A percentile compares a stretch with the other conserved stretches of the same genome.
Conservation (phyloP, 306 rosid genomes). For the Prunus fruticosa region DNA sequence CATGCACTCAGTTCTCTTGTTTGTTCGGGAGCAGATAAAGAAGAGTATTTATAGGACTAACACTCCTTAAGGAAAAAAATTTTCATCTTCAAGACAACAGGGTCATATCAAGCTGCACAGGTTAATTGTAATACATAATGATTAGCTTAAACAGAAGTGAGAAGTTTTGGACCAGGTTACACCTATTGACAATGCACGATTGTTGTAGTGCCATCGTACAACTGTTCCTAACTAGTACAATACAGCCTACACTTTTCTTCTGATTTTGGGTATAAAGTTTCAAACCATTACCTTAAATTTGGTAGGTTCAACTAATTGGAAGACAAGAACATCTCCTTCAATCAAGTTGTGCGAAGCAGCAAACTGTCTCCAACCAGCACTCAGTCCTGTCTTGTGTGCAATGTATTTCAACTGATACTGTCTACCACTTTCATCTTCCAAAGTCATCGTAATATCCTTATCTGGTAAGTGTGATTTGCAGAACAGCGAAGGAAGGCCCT, state of each 20-base stretch:
- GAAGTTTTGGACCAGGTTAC: background rate
- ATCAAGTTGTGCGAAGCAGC: slow-evolving; percentile 72
- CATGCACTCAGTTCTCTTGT: background rate
- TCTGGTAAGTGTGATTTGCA: slow-evolving; percentile 72
- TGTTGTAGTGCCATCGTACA: background rate
- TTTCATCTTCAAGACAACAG: no score
- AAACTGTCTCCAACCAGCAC: slow-evolving; percentile 98
- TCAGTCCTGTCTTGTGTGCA: slow-evolving; percentile 78
- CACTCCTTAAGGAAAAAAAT: no score
- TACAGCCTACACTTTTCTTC: background rate
- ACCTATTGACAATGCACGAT: background rate
- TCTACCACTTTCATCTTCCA: slow-evolving; percentile 81
- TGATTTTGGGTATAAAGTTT: background rate
- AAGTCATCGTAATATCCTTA: slow-evolving; percentile 55
- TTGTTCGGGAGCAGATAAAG: no score
- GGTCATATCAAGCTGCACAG: no score
- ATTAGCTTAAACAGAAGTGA: no score
- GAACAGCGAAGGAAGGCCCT: slow-evolving; percentile 76
- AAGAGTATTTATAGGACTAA: no score
- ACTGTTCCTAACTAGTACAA: background rate
- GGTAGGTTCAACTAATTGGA: slow-evolving; percentile 78
- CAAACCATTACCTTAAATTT: slow-evolving; percentile 67
- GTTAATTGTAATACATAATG: no score
- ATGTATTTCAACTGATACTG: slow-evolving; percentile 62
- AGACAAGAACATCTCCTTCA: slow-evolving; percentile 84